A percentile compares a stretch with the other conserved stretches of the same genome.
These are phyloP conservation scores for Diversispora eburnea DNA, from an alignment of 192 early-diverging fungal genomes.

Conservation along the genomic window DNA sequence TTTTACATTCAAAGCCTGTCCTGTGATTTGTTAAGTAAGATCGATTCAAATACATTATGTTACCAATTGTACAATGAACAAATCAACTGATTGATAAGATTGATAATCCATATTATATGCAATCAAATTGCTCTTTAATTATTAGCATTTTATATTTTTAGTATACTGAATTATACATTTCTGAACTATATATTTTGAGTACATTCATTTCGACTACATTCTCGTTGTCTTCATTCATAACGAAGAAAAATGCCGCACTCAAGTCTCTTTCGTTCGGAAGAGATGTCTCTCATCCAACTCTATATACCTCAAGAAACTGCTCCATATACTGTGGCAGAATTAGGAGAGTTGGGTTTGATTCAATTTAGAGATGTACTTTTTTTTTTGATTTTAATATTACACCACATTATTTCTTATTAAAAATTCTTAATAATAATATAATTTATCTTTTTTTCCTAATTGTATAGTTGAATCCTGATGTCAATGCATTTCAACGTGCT, in stretches of 20 bases:
- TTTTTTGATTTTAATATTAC: background rate
- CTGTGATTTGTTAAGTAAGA: too few species aligned
- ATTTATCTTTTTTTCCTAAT: conserved; percentile 4
- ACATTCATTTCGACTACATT: too few species aligned
- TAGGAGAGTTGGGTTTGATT: conserved; percentile 92
- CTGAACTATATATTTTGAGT: too few species aligned
- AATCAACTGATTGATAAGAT: too few species aligned
- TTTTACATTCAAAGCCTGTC: too few species aligned
- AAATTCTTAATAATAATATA: background rate
- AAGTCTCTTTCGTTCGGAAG: conserved; percentile 85
- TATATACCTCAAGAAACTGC: conserved; percentile 95
- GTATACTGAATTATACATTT: too few species aligned
- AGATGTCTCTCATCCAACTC: conserved; percentile 92
- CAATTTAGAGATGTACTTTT: conserved; percentile 89
- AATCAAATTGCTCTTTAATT: too few species aligned
- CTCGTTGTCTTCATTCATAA: too few species aligned
- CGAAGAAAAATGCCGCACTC: conserved; percentile 40
- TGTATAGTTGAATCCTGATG: conserved; percentile 80
- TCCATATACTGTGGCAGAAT: conserved; percentile 84
- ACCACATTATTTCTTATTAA: background rate
- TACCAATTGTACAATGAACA: too few species aligned
- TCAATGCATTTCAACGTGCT: conserved; percentile 94
- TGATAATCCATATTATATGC: too few species aligned
- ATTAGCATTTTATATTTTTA: too few species aligned
- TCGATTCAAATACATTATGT: too few species aligned